Evolutionary conservation across 2,329 filamentous ascomycete genomes (phyloP).

Genomic region (Eurotiales sp.): DNA sequence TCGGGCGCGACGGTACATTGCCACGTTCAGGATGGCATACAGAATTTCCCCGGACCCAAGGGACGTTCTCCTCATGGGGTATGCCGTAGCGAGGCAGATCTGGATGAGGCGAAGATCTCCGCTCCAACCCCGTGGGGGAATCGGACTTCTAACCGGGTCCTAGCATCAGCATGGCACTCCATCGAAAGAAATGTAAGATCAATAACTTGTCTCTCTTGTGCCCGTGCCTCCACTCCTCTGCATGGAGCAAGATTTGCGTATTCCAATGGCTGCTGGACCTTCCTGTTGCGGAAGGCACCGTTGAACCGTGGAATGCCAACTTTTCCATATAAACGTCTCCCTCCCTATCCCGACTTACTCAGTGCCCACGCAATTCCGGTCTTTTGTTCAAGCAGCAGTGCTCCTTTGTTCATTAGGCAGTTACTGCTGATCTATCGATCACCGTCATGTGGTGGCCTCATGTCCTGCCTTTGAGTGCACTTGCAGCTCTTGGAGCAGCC

Average conservation of each 20-base stretch:
- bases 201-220: no score
- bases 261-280: not conserved
- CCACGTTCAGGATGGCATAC: no score
- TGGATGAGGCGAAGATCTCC: slow-evolving; percentile 4
- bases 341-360: not conserved
- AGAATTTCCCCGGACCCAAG: no score
- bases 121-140: not conserved
- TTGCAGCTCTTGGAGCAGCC: slow-evolving; percentile 1
- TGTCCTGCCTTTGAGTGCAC: not conserved
- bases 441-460: not conserved
- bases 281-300: not conserved
- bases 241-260: not conserved
- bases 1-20: no score
- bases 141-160: no score
- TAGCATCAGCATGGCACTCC: no score
- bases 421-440: no score
- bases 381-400: no score
- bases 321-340: not conserved
- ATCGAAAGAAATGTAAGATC: no score
- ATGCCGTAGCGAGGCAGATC: slow-evolving; percentile 1
- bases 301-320: not conserved
- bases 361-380: no score
- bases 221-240: no score
- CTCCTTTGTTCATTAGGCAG: no score
- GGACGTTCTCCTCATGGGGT: not conserved